Percentiles rank a stretch among this genome's conserved stretches.
Conservation (phyloP, 1,284 basidiomycete genomes). For the Xerocomus nothofagi region DNA sequence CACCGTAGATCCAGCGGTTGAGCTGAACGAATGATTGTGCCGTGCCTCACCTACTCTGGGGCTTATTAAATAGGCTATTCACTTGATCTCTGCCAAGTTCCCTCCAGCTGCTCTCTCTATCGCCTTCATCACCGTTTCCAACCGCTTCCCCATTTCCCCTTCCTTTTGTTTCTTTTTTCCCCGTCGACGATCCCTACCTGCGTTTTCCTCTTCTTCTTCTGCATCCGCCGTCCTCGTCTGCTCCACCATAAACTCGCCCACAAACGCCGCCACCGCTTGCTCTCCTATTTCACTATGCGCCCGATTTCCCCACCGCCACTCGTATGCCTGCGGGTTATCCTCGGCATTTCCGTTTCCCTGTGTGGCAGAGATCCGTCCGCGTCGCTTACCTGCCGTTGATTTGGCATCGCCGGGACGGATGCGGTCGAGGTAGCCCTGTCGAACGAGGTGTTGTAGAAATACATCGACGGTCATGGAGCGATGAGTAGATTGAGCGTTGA, state of each 20-base stretch:
- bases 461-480: slow-evolving; percentile 52
- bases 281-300: slow-evolving; percentile 75
- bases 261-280: slow-evolving; percentile 58
- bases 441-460: slow-evolving; percentile 56
- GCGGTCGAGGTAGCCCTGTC: slow-evolving; percentile 70
- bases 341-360: slow-evolving; percentile 50
- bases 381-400: slow-evolving; percentile 46
- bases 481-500: slow-evolving; percentile 50
- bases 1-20: neutral
- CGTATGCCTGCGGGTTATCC: slow-evolving; percentile 49
- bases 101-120: slow-evolving; percentile 66
- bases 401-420: slow-evolving; percentile 48
- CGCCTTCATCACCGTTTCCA: slow-evolving; percentile 52
- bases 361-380: slow-evolving; percentile 45
- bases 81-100: slow-evolving; percentile 47
- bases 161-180: slow-evolving; percentile 26
- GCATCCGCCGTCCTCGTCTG: slow-evolving; percentile 37
- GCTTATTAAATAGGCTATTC: slow-evolving; percentile 1
- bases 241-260: slow-evolving; percentile 75
- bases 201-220: slow-evolving; percentile 44
- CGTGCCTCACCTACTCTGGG: too few species aligned
- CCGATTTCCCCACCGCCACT: slow-evolving; percentile 81
- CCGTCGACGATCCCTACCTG: slow-evolving; percentile 13
- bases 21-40: neutral
- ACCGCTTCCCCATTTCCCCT: slow-evolving; percentile 33